Conservation (phyloP, 1,139 yeast genomes). For the Kazachstania sp. region DNA sequence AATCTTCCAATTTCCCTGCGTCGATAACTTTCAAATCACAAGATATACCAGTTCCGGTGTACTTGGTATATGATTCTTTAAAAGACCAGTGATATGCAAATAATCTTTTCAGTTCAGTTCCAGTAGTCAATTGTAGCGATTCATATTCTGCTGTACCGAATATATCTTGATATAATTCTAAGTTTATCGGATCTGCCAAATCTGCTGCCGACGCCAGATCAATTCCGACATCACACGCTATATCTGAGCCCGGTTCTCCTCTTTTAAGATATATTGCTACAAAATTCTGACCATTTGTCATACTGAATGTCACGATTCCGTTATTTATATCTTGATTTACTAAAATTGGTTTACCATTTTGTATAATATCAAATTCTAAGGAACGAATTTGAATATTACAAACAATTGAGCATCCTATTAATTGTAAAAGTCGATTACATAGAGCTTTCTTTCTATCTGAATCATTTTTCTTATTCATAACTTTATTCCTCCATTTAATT, state of each 20-base stretch:
- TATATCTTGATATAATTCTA: slow-evolving; percentile 42
- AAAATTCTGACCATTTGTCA: slow-evolving; percentile 45
- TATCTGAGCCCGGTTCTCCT: slow-evolving; percentile 13
- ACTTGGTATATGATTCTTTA: slow-evolving; percentile 62
- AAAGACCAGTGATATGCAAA: slow-evolving; percentile 63
- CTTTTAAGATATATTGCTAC: slow-evolving; percentile 36
- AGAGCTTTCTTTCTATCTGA: slow-evolving; percentile 27
- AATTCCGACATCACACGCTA: slow-evolving; percentile 38
- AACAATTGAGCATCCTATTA: slow-evolving; percentile 23
- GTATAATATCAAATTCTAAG: slow-evolving; percentile 21
- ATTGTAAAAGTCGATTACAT: slow-evolving; percentile 30
- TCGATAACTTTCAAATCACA: slow-evolving; percentile 37
- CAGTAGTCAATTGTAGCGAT: slow-evolving; percentile 21
- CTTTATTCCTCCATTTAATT: slow-evolving; percentile 31
- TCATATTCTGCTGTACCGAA: slow-evolving; percentile 39
- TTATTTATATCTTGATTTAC: not conserved
- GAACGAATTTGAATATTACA: slow-evolving; percentile 7
- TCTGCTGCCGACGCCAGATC: slow-evolving; percentile 55
- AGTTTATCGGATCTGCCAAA: slow-evolving; percentile 24
- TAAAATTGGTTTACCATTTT: slow-evolving; percentile 38
- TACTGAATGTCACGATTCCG: slow-evolving; percentile 42
- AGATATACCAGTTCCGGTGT: slow-evolving; percentile 53
- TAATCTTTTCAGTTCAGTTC: slow-evolving; percentile 12
- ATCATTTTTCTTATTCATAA: slow-evolving; percentile 31
- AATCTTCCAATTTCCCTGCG: slow-evolving; percentile 12